phyloP scores from a whole-genome alignment of 2,329 filamentous ascomycete genomes.

The Penicillium sp. region DNA sequence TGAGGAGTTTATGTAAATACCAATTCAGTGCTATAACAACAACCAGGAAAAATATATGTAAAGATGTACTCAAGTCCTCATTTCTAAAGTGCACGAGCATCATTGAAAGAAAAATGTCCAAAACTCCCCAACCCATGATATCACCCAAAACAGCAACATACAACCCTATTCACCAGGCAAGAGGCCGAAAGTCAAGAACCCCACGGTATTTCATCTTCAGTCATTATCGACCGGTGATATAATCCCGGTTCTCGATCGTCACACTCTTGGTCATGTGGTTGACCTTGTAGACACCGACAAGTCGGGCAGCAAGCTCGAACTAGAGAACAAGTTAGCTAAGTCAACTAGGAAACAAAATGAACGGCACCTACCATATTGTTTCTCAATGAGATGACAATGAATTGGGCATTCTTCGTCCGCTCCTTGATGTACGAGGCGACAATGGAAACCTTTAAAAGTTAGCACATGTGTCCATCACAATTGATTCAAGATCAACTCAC shows the following conservation, averaged over 20 bases:
- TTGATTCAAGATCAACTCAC: slow-evolving; percentile 57
- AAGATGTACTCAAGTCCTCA: background rate
- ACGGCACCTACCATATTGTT: slow-evolving; percentile 78
- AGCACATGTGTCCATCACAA: background rate
- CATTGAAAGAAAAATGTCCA: slow-evolving; percentile 10
- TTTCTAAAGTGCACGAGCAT: slow-evolving; percentile 1
- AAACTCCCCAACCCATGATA: slow-evolving; percentile 25
- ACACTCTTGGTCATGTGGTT: slow-evolving; percentile 98
- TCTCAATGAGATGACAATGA: slow-evolving; percentile 93
- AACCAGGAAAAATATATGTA: background rate
- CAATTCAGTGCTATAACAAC: background rate
- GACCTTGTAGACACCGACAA: slow-evolving; percentile 98
- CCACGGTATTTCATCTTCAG: slow-evolving; percentile 11
- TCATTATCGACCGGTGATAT: slow-evolving; percentile 50
- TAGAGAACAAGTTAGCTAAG: slow-evolving; percentile 19
- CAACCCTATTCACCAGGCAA: slow-evolving; percentile 18
- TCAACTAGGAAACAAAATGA: background rate
- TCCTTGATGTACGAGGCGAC: slow-evolving; percentile 99
- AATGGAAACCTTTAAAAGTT: slow-evolving; percentile 71
- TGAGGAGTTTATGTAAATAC: too few species aligned
- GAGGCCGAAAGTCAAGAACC: slow-evolving; percentile 12
- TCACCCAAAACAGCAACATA: slow-evolving; percentile 21
- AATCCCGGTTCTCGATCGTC: slow-evolving; percentile 81
- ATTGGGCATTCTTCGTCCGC: slow-evolving; percentile 97
- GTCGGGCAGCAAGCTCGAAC: slow-evolving; percentile 91